Evolutionary conservation across 148 eudicot genomes (phyloP).

Genomic region (Tetragonia tetragonoides): DNA sequence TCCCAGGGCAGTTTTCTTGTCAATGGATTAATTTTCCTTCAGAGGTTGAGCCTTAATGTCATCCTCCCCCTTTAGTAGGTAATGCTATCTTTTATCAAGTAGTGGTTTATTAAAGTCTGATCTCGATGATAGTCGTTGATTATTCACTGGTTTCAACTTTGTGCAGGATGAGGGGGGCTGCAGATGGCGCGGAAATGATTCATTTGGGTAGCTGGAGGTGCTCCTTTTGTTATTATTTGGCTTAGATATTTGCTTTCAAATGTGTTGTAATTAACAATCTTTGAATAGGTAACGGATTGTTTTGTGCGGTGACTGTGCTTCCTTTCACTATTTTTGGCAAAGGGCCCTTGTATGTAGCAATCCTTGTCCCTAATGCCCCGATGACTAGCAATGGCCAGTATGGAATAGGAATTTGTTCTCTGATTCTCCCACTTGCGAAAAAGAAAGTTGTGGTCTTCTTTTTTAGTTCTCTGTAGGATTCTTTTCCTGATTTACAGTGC

Average conservation of each 20-base stretch:
- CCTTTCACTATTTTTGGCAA: constrained; percentile 24
- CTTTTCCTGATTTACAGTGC: neutral
- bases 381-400: constrained; percentile 19
- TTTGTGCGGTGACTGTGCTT: constrained; percentile 12
- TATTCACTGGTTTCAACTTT: constrained; percentile 8
- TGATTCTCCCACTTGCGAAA: constrained; percentile 25
- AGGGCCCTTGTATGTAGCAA: constrained; percentile 25
- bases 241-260: constrained; percentile 18
- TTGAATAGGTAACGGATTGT: constrained; percentile 22
- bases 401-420: constrained; percentile 24
- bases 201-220: constrained; percentile 24
- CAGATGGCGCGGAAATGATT: constrained; percentile 18
- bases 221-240: constrained; percentile 6
- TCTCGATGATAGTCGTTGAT: neutral
- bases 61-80: constrained; percentile 14
- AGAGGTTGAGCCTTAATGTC: constrained; percentile 17
- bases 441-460: constrained; percentile 9
- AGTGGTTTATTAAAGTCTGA: neutral
- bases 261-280: constrained; percentile 9
- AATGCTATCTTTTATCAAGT: neutral
- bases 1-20: constrained; percentile 2
- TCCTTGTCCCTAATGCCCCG: constrained; percentile 17
- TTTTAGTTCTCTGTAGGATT: constrained; percentile 10
- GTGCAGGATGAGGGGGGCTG: constrained; percentile 10
- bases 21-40: constrained; percentile 6